Conservation (phyloP, 352 stramenopile species). For the Aphanomyces astaci region DNA sequence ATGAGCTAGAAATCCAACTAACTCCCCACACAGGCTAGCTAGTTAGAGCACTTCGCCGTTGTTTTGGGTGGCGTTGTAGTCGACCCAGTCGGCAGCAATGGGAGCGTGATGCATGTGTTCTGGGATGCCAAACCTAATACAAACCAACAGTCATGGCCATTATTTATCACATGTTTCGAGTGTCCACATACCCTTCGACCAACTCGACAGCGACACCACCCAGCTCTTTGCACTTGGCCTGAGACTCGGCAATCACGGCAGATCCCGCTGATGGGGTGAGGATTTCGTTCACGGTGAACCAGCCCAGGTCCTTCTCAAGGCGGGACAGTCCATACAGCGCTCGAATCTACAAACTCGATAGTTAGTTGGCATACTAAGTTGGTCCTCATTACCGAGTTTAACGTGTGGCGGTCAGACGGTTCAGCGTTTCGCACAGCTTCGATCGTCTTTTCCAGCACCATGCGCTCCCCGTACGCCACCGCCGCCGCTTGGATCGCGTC, state of each 20-base stretch:
- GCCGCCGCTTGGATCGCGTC: neutral
- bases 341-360: neutral
- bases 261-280: neutral
- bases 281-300: neutral
- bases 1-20: too few species aligned
- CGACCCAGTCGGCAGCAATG: neutral
- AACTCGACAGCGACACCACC: neutral
- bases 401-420: neutral
- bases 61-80: neutral
- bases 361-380: neutral
- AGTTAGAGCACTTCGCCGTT: neutral
- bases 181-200: neutral
- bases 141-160: neutral
- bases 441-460: neutral
- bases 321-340: neutral
- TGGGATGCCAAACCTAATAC: neutral
- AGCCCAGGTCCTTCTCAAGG: neutral
- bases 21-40: too few species aligned
- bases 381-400: neutral
- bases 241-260: neutral
- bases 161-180: too few species aligned
- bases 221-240: neutral
- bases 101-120: neutral
- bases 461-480: neutral
- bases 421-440: neutral